These are phyloP conservation scores for Neonectria sp. DNA, from an alignment of 2,329 filamentous ascomycete species.

Conservation along the genomic window DNA sequence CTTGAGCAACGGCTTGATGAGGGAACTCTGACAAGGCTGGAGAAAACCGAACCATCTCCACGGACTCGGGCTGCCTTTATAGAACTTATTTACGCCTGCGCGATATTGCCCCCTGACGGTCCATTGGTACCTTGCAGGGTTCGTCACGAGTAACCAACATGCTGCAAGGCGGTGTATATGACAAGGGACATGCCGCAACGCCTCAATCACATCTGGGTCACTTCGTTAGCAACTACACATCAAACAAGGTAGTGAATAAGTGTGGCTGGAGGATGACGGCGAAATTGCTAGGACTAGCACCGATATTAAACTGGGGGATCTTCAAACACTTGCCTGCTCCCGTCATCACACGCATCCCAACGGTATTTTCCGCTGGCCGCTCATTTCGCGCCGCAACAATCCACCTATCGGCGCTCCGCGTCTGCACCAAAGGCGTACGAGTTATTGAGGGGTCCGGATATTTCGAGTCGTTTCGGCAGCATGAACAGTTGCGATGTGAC, in stretches of 20 bases:
- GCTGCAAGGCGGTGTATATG: not conserved
- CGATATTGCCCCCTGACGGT: not conserved
- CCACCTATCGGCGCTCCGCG: conserved; percentile 26
- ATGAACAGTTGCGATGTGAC: not conserved
- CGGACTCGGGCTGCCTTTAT: not conserved
- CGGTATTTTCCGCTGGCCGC: conserved; percentile 6
- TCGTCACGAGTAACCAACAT: not conserved
- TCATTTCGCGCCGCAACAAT: conserved; percentile 6
- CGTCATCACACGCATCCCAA: conserved; percentile 4
- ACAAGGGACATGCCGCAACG: not conserved
- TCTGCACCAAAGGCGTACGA: not conserved
- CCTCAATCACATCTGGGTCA: not conserved
- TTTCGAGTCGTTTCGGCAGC: not conserved
- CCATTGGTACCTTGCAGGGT: not conserved
- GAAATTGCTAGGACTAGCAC: conserved; percentile 1
- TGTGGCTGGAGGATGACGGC: not conserved
- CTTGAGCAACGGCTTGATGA: not conserved
- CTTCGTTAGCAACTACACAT: not conserved
- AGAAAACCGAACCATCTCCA: not conserved
- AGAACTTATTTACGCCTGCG: not conserved
- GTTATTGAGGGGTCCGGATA: not conserved
- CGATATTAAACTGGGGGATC: not conserved
- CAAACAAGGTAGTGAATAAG: not conserved
- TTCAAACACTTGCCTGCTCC: conserved; percentile 1
- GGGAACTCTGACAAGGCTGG: not conserved